These are phyloP conservation scores for Ciborinia camelliae DNA, from an alignment of 2,329 filamentous ascomycete genomes.

Conservation along the genomic window DNA sequence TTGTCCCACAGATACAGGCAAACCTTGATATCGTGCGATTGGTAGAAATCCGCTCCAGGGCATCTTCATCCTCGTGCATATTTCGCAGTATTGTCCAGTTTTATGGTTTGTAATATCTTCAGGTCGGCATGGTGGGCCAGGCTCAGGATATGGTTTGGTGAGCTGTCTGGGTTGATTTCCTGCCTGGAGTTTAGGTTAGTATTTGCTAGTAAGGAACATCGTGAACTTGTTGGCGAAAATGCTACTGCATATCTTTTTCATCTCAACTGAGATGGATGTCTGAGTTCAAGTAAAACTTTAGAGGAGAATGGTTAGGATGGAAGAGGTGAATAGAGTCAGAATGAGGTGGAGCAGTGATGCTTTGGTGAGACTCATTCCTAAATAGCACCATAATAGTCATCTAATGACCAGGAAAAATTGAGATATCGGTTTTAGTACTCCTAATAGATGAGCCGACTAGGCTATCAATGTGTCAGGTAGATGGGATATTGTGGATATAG, in stretches of 20 bases:
- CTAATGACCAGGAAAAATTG: not conserved
- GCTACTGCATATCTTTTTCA: not conserved
- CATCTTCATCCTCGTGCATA: conserved; percentile 7
- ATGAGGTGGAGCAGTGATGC: not conserved
- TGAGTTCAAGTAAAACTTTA: not conserved
- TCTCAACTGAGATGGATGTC: not conserved
- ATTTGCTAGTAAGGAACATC: not conserved
- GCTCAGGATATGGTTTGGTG: not conserved
- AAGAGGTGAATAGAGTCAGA: not conserved
- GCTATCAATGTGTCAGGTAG: not conserved
- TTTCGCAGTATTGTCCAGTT: not conserved
- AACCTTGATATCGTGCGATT: not conserved
- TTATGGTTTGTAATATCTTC: not conserved
- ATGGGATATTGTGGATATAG: not conserved
- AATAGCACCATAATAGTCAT: not conserved
- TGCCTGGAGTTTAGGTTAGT: not conserved
- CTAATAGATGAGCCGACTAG: not conserved
- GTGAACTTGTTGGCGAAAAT: not conserved
- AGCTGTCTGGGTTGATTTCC: conserved; percentile 6
- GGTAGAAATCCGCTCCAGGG: not conserved
- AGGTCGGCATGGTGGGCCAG: not conserved
- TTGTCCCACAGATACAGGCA: not conserved
- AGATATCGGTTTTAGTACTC: too few relatives aligned
- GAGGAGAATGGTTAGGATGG: rapidly evolving
- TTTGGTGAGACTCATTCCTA: not conserved